Percentiles rank a stretch among this genome's conserved stretches.
phyloP scores from a whole-genome alignment of 116 monocot genomes.

The Trichopus zeylanicus region DNA sequence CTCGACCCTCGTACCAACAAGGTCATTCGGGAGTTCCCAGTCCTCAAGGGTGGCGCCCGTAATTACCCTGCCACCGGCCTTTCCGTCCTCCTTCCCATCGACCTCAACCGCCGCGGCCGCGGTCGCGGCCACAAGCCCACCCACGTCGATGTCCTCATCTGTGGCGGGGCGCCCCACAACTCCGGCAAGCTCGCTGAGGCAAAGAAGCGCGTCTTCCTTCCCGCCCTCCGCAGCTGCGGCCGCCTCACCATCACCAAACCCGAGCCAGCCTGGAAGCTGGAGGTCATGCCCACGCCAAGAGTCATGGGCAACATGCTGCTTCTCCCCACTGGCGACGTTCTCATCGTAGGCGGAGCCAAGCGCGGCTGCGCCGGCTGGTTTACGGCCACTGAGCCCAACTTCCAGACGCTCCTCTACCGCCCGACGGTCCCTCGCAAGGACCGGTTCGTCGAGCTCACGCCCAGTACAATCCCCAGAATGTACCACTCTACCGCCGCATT shows the following conservation, averaged over 20 bases:
- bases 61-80: conserved; percentile 53
- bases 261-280: conserved; percentile 32
- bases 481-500: conserved; percentile 71
- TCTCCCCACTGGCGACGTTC: conserved; percentile 63
- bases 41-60: conserved; percentile 37
- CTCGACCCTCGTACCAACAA: conserved; percentile 23
- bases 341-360: conserved; percentile 75
- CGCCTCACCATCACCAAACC: conserved; percentile 43
- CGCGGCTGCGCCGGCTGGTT: conserved; percentile 60
- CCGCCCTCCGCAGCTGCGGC: conserved; percentile 44
- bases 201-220: conserved; percentile 12
- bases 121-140: conserved; percentile 6
- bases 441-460: conserved; percentile 25
- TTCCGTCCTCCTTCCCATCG: conserved; percentile 66
- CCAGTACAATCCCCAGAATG: conserved; percentile 44
- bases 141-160: conserved; percentile 58
- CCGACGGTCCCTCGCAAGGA: conserved; percentile 12
- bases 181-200: conserved; percentile 22
- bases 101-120: conserved; percentile 27
- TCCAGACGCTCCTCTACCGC: conserved; percentile 46
- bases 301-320: conserved; percentile 70
- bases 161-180: conserved; percentile 40
- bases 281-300: conserved; percentile 61
- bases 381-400: conserved; percentile 40
- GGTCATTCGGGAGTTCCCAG: conserved; percentile 38